Base-by-base conservation (phyloP, 495 filamentous ascomycete genomes). In the Daldinia concentrica region DNA sequence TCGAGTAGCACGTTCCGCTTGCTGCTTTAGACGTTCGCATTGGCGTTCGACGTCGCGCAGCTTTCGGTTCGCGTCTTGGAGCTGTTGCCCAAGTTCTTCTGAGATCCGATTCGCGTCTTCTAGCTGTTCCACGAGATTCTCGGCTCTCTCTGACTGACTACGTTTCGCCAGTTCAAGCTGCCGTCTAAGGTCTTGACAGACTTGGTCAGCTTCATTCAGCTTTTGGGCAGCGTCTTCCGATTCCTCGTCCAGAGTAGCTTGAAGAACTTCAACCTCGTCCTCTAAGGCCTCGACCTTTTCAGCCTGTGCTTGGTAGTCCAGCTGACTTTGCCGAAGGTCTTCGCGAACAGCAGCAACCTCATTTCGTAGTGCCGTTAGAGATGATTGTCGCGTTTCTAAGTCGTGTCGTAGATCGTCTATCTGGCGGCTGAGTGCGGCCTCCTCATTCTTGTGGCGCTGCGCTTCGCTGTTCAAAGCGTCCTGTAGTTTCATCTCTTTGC, bases 241-340 rank as follows among this genome's bases (percentile, higher is more conserved):
- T 76, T 92, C 92, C 66, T 95, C 92, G 66, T 93, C 91, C 48
- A 93, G 78, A 58, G 86, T 90, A 19, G 85, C 84, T 74, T 93
- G 92, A 32, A 95, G 79, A 37, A 94, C 86, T 55, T 93, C 88
- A 11, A 95, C 83, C 75, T 96, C 92, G 67, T 94, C 92, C 74
- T 95, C 91, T 15, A 96, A 76, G n/a, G 84, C 87, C 69, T 92
- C 87, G 8, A 91, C 80, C 71, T 90, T 93, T 52, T 93, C 90
- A 45, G 83, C 82, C 30, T 93, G 81, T 1, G 82, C 78, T 59
- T 87, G 84, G 77, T 89, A 87, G 39, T 91, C 88, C 15, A 90
- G 86, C 71, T 89, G 85, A 54, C 86, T 87, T 54, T 90, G 79
- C 29, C 90, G 89, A 11, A 92, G 84, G 17, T 94, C 90, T 71